Conservation (phyloP, 305 asterid species). For the Fraxinus baroniana region DNA sequence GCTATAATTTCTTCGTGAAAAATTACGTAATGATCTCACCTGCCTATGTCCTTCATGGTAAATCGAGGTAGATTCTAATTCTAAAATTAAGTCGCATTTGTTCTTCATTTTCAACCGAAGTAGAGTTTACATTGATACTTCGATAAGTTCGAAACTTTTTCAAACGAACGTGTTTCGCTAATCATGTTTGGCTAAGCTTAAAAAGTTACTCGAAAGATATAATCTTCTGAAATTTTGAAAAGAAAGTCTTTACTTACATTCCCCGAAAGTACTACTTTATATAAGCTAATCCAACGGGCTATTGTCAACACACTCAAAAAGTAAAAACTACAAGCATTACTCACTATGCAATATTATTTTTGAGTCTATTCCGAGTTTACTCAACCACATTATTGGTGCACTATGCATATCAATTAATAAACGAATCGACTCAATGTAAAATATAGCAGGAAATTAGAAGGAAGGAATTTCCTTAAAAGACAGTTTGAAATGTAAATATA, state of each 20-base stretch:
- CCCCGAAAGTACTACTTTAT: background rate
- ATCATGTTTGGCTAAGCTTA: background rate
- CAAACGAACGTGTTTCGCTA: background rate
- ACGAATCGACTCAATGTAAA: background rate
- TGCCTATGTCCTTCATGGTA: background rate
- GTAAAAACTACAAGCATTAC: background rate
- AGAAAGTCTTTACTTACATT: background rate
- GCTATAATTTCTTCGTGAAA: background rate
- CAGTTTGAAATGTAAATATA: background rate
- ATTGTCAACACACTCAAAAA: background rate
- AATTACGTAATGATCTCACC: background rate
- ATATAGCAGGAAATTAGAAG: background rate
- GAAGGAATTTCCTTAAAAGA: background rate
- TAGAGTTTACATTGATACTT: background rate
- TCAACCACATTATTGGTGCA: background rate
- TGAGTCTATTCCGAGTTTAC: background rate
- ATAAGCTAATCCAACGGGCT: background rate
- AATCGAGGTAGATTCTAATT: background rate
- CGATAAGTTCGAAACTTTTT: background rate
- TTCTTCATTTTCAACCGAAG: background rate
- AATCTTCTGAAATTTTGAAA: background rate
- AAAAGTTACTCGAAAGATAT: background rate
- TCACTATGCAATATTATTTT: background rate
- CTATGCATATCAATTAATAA: background rate
- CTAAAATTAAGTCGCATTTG: background rate